A percentile compares a stretch with the other conserved stretches of the same genome.
These are phyloP conservation scores for Mycena amicta DNA, from an alignment of 768 basidiomycete genomes.

Conservation along the genomic window DNA sequence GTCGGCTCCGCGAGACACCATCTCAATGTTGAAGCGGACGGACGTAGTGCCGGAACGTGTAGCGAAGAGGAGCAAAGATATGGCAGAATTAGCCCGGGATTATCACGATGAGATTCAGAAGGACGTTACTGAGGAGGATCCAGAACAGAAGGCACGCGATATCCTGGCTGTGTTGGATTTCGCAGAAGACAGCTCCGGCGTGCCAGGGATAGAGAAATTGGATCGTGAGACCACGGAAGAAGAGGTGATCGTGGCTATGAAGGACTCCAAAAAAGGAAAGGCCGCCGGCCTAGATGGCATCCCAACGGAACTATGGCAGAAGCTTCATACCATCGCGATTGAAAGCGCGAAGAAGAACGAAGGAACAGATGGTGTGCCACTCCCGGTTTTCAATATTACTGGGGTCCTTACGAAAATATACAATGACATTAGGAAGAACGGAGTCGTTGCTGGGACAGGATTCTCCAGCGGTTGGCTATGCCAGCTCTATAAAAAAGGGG, in stretches of 20 bases:
- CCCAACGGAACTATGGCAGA: conserved; percentile 5
- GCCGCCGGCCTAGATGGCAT: conserved; percentile 3
- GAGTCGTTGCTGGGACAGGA: background rate
- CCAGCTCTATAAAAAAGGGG: conserved; percentile 34
- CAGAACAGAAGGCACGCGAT: background rate
- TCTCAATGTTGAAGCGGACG: background rate
- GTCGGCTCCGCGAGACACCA: background rate
- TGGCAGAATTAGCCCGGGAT: conserved; percentile 3
- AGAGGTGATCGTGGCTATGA: background rate
- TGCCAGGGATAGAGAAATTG: background rate
- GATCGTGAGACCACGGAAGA: background rate
- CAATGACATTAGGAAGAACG: conserved; percentile 9
- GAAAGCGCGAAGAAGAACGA: conserved; percentile 10
- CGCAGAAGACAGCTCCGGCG: background rate
- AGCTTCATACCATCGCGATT: background rate
- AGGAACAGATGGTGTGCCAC: background rate
- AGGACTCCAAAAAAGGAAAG: background rate
- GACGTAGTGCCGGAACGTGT: background rate
- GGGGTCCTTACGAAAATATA: background rate
- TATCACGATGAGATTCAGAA: conserved; percentile 4
- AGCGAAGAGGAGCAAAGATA: background rate
- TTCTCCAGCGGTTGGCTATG: conserved; percentile 27
- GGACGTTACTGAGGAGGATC: background rate
- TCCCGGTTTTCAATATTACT: background rate
- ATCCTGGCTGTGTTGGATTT: background rate